Evolutionary conservation across 768 basidiomycete species (phyloP).

Genomic region (Agaricus blazei): DNA sequence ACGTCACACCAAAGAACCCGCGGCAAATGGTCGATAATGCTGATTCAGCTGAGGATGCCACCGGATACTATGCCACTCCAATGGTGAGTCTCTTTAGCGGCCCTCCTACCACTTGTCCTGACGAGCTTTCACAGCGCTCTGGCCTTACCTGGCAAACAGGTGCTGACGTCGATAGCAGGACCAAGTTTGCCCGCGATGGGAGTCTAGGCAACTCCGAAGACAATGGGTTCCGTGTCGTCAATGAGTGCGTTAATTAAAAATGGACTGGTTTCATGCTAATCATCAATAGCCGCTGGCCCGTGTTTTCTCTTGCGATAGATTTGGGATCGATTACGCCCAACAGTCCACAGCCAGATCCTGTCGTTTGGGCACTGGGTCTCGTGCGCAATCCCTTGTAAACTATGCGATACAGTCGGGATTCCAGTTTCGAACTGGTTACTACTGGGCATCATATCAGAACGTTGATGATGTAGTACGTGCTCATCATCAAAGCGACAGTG

Average conservation of each 20-base stretch:
- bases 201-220: slow-evolving; percentile 33
- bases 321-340: slow-evolving; percentile 30
- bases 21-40: slow-evolving; percentile 31
- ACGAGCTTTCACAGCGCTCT: slow-evolving; percentile 5
- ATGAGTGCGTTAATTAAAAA: neutral
- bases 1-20: slow-evolving; percentile 31
- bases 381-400: slow-evolving; percentile 30
- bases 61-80: slow-evolving; percentile 39
- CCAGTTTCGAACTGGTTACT: slow-evolving; percentile 31
- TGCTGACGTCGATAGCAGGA: slow-evolving; percentile 29
- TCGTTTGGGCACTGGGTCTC: slow-evolving; percentile 31
- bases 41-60: slow-evolving; percentile 46
- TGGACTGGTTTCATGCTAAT: neutral
- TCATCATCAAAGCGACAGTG: slow-evolving; percentile 6
- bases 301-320: slow-evolving; percentile 43
- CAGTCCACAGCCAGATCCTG: slow-evolving; percentile 16
- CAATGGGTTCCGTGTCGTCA: slow-evolving; percentile 36
- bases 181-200: slow-evolving; percentile 34
- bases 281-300: slow-evolving; percentile 30
- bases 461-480: slow-evolving; percentile 26
- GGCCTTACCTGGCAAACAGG: slow-evolving; percentile 39
- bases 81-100: slow-evolving; percentile 17
- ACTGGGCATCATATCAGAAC: slow-evolving; percentile 26
- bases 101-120: neutral
- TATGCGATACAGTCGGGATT: slow-evolving; percentile 20